phyloP scores from a whole-genome alignment of 2,329 filamentous ascomycete species.

The Colletotrichum shisoi region DNA sequence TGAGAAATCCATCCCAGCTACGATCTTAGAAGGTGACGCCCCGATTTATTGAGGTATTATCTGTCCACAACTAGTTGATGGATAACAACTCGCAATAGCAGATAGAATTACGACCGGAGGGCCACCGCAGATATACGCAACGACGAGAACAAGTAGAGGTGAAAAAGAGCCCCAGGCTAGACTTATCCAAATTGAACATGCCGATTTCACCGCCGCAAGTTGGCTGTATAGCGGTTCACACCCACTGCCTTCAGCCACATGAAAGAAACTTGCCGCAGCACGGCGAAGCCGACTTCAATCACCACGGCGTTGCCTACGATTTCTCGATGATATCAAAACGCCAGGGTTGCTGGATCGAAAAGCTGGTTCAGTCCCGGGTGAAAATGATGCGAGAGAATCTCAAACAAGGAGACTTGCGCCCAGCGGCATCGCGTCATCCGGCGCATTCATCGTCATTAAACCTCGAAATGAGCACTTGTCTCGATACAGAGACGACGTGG shows the following conservation, averaged over 20 bases:
- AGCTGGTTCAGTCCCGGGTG: not conserved
- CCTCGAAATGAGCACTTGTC: not conserved
- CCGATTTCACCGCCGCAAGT: not conserved
- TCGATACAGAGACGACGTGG: not conserved
- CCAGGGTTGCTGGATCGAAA: not conserved
- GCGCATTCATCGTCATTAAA: too few species aligned
- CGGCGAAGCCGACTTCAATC: not conserved
- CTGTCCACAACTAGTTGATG: not conserved
- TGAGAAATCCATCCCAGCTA: not conserved
- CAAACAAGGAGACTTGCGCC: not conserved
- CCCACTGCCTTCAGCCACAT: too few species aligned
- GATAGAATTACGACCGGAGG: too few species aligned
- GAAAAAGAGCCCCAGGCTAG: too few species aligned
- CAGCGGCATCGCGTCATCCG: not conserved
- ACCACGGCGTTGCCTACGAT: too few species aligned
- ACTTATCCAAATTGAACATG: not conserved
- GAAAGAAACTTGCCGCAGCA: not conserved
- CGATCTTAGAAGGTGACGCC: not conserved
- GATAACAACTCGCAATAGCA: too few species aligned
- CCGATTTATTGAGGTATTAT: too few species aligned
- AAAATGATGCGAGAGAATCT: not conserved
- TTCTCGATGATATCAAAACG: not conserved
- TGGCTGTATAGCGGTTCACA: not conserved
- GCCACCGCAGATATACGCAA: too few species aligned
- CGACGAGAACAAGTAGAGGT: too few species aligned